Percentiles rank a stretch among this genome's conserved stretches.
Conservation (phyloP, 2,329 filamentous ascomycete genomes). For the Paracoccidioides lutzii region DNA sequence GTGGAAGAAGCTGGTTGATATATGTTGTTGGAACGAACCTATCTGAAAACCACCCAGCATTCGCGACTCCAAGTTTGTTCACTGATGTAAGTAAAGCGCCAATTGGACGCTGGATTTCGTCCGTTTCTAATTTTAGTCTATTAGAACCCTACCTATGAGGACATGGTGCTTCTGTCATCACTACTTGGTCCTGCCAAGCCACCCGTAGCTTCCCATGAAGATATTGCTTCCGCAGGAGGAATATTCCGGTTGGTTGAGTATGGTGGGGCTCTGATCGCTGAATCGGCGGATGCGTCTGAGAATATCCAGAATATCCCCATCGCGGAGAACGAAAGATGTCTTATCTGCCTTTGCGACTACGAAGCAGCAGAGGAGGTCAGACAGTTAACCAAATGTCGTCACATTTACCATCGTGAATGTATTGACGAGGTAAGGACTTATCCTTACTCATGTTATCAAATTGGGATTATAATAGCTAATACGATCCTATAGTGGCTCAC, state of each 20-base stretch:
- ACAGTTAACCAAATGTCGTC: constrained; percentile 49
- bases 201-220: constrained; percentile 52
- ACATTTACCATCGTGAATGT: constrained; percentile 55
- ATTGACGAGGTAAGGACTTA: constrained; percentile 49
- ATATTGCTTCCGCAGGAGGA: constrained; percentile 50
- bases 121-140: constrained; percentile 9
- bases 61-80: constrained; percentile 56
- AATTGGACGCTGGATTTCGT: neutral
- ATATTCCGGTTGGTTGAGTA: constrained; percentile 42
- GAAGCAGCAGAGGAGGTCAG: constrained; percentile 48
- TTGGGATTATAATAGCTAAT: constrained; percentile 19
- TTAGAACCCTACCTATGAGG: constrained; percentile 53
- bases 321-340: constrained; percentile 43
- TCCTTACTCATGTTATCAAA: neutral
- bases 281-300: constrained; percentile 27
- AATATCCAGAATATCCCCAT: constrained; percentile 21
- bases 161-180: constrained; percentile 57
- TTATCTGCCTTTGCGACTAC: constrained; percentile 56
- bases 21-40: constrained; percentile 59
- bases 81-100: constrained; percentile 43
- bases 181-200: constrained; percentile 56
- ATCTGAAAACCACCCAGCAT: constrained; percentile 56
- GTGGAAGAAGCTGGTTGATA: constrained; percentile 56
- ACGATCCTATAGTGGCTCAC: constrained; percentile 46
- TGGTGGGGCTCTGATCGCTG: constrained; percentile 34